Conservation (phyloP, 2,329 filamentous ascomycete species). For the Colletotrichum australisinense region DNA sequence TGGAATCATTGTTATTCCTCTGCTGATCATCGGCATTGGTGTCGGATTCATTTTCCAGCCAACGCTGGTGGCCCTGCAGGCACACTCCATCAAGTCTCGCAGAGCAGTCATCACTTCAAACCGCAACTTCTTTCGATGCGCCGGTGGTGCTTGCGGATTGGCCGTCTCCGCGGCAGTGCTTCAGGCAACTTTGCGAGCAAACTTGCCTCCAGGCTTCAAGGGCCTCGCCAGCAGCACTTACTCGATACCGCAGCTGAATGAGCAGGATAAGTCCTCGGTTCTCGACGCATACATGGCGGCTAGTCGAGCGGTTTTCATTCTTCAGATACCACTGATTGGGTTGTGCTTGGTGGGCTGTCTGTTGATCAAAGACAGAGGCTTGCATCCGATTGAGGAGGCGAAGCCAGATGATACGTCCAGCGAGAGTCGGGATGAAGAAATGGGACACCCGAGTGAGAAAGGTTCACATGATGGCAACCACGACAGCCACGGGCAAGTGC, state of each 20-base stretch:
- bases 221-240: constrained; percentile 45
- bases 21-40: constrained; percentile 63
- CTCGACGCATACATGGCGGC: constrained; percentile 61
- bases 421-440: constrained; percentile 26
- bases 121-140: constrained; percentile 70
- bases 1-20: constrained; percentile 61
- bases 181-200: constrained; percentile 43
- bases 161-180: constrained; percentile 66
- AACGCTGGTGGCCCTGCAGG: constrained; percentile 67
- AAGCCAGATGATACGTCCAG: background rate
- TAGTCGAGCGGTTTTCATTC: constrained; percentile 65
- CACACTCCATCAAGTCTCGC: constrained; percentile 65
- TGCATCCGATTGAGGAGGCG: constrained; percentile 44
- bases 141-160: constrained; percentile 69
- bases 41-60: constrained; percentile 62
- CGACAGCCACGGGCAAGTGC: background rate
- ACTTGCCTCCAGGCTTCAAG: constrained; percentile 41
- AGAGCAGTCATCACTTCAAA: constrained; percentile 72
- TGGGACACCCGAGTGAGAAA: background rate
- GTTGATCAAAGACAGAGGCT: constrained; percentile 62
- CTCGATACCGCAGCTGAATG: constrained; percentile 37
- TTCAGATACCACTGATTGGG: constrained; percentile 65
- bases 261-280: constrained; percentile 35
- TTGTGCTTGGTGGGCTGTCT: constrained; percentile 61
- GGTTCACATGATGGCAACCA: no score